Percentiles rank a stretch among this genome's conserved stretches.
phyloP scores from a whole-genome alignment of 805 yeast species.

The Cyberlindnera mycetangii region DNA sequence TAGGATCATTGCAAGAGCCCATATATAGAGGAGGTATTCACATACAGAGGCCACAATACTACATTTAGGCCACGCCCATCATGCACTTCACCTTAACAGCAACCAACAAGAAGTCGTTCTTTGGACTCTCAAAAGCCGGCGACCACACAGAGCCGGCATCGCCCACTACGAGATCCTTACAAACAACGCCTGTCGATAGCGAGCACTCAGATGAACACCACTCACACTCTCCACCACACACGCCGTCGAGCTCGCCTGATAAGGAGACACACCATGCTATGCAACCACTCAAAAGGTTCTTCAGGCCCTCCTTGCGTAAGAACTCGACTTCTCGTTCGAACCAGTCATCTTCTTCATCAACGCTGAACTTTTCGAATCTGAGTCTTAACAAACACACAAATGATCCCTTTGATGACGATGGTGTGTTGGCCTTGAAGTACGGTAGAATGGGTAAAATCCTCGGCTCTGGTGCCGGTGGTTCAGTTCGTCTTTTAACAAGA shows the following conservation, averaged over 20 bases:
- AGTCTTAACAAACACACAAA: slow-evolving; percentile 3
- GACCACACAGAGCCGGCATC: neutral
- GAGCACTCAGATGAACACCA: neutral
- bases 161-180: neutral
- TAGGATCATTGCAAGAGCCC: too few relatives aligned
- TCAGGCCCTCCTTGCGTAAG: slow-evolving; percentile 21
- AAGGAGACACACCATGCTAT: slow-evolving; percentile 16
- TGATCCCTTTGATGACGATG: slow-evolving; percentile 41
- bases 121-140: slow-evolving; percentile 6
- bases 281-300: slow-evolving; percentile 26
- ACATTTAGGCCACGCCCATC: neutral
- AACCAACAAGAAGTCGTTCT: slow-evolving; percentile 12
- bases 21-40: too few relatives aligned
- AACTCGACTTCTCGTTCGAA: slow-evolving; percentile 13
- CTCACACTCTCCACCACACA: slow-evolving; percentile 3
- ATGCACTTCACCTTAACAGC: slow-evolving; percentile 14
- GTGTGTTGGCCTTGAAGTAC: slow-evolving; percentile 55
- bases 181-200: neutral
- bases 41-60: neutral
- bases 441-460: slow-evolving; percentile 71
- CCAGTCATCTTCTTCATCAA: slow-evolving; percentile 5
- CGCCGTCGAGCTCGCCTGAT: slow-evolving; percentile 6
- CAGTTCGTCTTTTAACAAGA: slow-evolving; percentile 69
- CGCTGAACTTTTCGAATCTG: slow-evolving; percentile 5
- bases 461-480: slow-evolving; percentile 89